Conservation (phyloP, 2,329 filamentous ascomycete species). For the Exophiala mesophila region DNA sequence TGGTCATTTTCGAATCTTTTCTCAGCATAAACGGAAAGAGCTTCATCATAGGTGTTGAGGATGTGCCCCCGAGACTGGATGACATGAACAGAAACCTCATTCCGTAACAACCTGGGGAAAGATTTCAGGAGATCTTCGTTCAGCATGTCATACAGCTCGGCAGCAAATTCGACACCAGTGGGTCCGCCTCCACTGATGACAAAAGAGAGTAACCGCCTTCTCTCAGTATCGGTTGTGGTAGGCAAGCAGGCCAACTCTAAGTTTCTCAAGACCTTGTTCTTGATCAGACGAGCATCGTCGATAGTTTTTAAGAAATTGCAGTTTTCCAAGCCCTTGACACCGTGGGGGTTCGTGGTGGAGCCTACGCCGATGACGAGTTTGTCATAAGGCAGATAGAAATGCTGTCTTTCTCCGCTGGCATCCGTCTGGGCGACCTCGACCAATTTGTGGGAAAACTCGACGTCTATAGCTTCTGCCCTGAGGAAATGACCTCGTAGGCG, state of each 20-base stretch:
- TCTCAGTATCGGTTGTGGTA: conserved; percentile 82
- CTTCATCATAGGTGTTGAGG: conserved; percentile 96
- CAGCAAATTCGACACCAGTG: conserved; percentile 95
- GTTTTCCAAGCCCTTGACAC: conserved; percentile 88
- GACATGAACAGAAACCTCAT: conserved; percentile 95
- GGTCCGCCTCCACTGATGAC: conserved; percentile 94
- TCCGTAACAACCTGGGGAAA: conserved; percentile 86
- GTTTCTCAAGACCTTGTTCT: conserved; percentile 83
- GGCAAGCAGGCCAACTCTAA: conserved; percentile 89
- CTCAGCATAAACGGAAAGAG: conserved; percentile 87
- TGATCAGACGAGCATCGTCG: conserved; percentile 81
- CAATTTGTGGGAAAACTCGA: conserved; percentile 87
- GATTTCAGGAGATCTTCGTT: conserved; percentile 84
- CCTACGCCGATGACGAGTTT: conserved; percentile 90
- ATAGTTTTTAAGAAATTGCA: conserved; percentile 96
- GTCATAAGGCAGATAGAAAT: conserved; percentile 95
- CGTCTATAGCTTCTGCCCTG: conserved; percentile 77
- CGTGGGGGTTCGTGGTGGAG: conserved; percentile 88
- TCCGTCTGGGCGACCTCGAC: conserved; percentile 78
- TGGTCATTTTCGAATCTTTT: conserved; percentile 84
- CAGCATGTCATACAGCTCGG: conserved; percentile 89
- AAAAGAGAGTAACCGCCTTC: conserved; percentile 82
- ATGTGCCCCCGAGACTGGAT: conserved; percentile 95
- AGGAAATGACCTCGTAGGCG: conserved; percentile 83
- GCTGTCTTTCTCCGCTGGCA: conserved; percentile 63